phyloP scores from a whole-genome alignment of 192 early-diverging fungal genomes.

The Dispira simplex region DNA sequence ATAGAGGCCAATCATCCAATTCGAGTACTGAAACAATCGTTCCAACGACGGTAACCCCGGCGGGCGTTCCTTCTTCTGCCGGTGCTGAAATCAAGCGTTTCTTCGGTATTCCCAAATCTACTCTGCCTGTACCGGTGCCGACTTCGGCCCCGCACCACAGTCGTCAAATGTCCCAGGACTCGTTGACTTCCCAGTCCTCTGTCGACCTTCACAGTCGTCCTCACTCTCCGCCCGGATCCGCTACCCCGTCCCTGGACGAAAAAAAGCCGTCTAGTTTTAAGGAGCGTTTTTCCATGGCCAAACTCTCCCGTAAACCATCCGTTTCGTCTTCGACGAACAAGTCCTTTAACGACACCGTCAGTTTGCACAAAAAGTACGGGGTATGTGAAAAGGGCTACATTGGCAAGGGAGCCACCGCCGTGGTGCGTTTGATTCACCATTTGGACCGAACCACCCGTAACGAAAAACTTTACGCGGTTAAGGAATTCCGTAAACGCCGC shows the following conservation, averaged over 20 bases:
- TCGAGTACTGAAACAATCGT: conserved; percentile 3
- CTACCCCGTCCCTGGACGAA: neutral
- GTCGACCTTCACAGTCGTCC: neutral
- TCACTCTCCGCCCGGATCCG: neutral
- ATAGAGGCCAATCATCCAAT: neutral
- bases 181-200: neutral
- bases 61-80: neutral
- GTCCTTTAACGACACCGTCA: conserved; percentile 4
- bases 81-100: neutral
- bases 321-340: neutral
- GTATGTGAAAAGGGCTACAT: conserved; percentile 55
- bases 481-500: conserved; percentile 79
- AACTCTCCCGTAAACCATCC: conserved; percentile 3
- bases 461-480: conserved; percentile 70
- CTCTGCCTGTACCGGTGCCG: neutral
- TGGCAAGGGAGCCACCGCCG: conserved; percentile 81
- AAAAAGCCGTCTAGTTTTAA: neutral
- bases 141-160: neutral
- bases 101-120: neutral
- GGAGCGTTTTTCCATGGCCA: conserved; percentile 12
- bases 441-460: conserved; percentile 36
- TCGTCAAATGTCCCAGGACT: conserved; percentile 7
- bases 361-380: conserved; percentile 59
- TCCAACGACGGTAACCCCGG: neutral
- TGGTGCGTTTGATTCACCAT: conserved; percentile 75